Evolutionary conservation across 306 rosid genomes (phyloP), one percentile per base, ranked within the genome.

Genomic region (Inga laurina): DNA sequence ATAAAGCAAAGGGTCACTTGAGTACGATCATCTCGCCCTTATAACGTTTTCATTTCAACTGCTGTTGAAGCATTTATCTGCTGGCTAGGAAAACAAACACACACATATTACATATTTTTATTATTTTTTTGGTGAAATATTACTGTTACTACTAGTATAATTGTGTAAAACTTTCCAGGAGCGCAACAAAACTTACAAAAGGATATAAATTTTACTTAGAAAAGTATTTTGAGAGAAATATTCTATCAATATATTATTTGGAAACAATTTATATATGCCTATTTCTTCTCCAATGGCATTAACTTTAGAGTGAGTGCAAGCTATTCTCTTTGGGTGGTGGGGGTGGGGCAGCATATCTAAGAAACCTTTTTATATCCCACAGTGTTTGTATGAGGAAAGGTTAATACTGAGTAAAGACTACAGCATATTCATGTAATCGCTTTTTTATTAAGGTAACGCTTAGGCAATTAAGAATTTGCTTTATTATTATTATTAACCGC

Each of bases 231-330:
- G 83, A 64, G 22, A 76, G 35, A 39, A 43, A n/a, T 49, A 76
- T 41, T 22, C 52, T 3, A 10, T n/a, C 11, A 4, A 15, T 24
- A 61, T 24, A 59, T 3, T 7, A 76, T 21, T 41, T 22, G 52
- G 35, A 76, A 57, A 15, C 43, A 65, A 65, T 6, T 54, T 46
- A 49, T 10, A 22, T 8, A 34, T 65, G 43, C 71, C 43, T 14
- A 65, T 46, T 75, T 87, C 81, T 39, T 87, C 90, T 12, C 18
- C 94, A 75, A 65, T 83, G 88, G 34, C 87, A 82, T 74, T 51
- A n/a, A 43, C 10, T 46, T 46, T 46, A 46, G 7, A 30, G 22
- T 24, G n/a, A 72, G 59, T 46, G 52, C 45, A 27, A 14, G 70
- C 21, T 65, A 30, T 64, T 65, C 41, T 65, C 41, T 32, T 30